Conservation (phyloP, 495 filamentous ascomycete species). For the Podospora didyma region DNA sequence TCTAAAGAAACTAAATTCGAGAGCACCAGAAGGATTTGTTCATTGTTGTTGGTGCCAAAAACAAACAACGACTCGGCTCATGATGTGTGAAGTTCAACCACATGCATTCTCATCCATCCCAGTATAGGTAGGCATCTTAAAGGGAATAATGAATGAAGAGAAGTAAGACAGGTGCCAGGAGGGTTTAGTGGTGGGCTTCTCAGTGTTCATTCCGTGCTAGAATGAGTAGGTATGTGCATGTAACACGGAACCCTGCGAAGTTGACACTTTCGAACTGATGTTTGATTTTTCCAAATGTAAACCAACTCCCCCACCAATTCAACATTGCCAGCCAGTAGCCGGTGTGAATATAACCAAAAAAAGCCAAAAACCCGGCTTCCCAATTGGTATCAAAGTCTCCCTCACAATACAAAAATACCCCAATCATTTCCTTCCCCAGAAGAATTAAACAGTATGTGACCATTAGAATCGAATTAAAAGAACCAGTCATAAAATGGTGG, state of each 20-base stretch:
- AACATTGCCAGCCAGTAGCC: conserved; percentile 26
- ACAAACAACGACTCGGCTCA: background rate
- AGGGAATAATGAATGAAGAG: no score
- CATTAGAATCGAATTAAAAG: conserved; percentile 16
- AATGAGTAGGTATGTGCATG: conserved; percentile 13
- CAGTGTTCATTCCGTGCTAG: conserved; percentile 13
- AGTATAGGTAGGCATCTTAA: no score
- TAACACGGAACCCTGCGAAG: background rate
- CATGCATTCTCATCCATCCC: background rate
- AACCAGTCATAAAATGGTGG: conserved; percentile 5
- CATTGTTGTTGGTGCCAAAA: background rate
- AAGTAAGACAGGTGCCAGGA: no score
- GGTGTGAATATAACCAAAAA: conserved; percentile 5
- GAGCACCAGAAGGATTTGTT: background rate
- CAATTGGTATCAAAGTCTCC: conserved; percentile 19
- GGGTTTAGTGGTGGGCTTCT: conserved; percentile 2
- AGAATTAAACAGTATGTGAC: conserved; percentile 22
- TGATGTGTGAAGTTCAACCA: background rate
- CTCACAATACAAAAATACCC: conserved; percentile 10
- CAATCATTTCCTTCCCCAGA: conserved; percentile 21
- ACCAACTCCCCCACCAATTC: conserved; percentile 2
- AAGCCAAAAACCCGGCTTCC: no score
- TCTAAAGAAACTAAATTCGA: background rate
- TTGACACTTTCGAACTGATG: background rate
- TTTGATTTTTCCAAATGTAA: conserved; percentile 8